Evolutionary conservation across 2,329 filamentous ascomycete genomes (phyloP).

Genomic region (Phyllosticta citriasiana): DNA sequence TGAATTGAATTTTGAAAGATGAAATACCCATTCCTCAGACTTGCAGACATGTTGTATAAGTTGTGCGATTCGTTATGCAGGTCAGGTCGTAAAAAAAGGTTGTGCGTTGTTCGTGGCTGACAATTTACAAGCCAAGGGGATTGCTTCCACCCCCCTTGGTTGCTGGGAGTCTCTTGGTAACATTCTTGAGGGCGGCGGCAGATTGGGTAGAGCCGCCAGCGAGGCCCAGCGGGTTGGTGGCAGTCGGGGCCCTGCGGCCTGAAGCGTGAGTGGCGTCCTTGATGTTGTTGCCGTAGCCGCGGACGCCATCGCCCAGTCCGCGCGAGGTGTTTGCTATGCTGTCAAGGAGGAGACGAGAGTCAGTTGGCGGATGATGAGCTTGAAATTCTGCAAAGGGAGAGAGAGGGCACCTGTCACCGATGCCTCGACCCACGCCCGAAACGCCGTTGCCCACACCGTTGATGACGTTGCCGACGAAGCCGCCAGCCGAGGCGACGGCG

Average conservation of each 20-base stretch:
- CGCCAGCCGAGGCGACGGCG: conserved; percentile 34
- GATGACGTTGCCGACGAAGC: conserved; percentile 33
- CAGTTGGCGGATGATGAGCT: background rate
- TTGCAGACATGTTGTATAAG: background rate
- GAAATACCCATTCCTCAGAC: background rate
- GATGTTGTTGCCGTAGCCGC: conserved; percentile 41
- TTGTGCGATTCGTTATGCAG: background rate
- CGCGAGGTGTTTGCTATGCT: conserved; percentile 37
- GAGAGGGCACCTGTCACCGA: conserved; percentile 29
- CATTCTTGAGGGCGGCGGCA: conserved; percentile 4
- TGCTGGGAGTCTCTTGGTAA: conserved; percentile 7
- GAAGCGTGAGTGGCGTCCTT: conserved; percentile 38
- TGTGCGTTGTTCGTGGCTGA: background rate
- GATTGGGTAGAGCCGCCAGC: conserved; percentile 8
- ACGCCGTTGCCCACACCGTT: conserved; percentile 36
- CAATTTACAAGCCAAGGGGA: conserved; percentile 29
- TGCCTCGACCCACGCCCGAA: conserved; percentile 36
- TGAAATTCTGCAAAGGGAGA: background rate
- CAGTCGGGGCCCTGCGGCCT: conserved; percentile 34
- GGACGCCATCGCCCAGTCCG: conserved; percentile 38
- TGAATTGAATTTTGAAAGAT: background rate
- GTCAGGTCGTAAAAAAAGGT: background rate
- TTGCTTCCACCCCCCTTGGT: conserved; percentile 25
- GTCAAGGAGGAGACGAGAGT: background rate
- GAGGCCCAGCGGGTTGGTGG: conserved; percentile 37